Evolutionary conservation across 169 alveolate genomes (phyloP), one percentile per base, ranked within the genome.

Genomic region (Hepatocystis sp.): DNA sequence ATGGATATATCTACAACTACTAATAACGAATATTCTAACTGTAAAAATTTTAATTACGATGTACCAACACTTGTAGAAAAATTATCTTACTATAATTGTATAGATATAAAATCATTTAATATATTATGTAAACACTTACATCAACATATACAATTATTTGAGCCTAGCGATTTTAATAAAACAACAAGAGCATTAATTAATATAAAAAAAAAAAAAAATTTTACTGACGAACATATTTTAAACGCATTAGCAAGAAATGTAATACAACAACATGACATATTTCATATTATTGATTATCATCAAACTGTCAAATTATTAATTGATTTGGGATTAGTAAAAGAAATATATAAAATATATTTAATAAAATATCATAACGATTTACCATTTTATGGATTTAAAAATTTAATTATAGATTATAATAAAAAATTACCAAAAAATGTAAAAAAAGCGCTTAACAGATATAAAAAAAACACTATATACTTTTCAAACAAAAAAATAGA

Each of bases 91-190:
- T 90, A 92, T 17, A 42, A 40, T 32, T 23, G 58, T 2, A 39
- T 90, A 11, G 86, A 49, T 58, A 85, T 8, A n/a, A 67, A 58
- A n/a, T 32, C 88, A 23, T 94, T 92, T 78, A 55, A 85, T n/a
- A 66, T 84, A 17, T 66, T 94, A 19, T 88, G 93, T 67, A 85
- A 86, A 32, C 93, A 88, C 56, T 27, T 88, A 28, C 92, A 91
- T 61, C 40, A 91, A 2, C 85, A 91, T 68, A 51, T 94, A 27
- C 85, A 86, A 64, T 71, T 64, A 52, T 88, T 94, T 27, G 96
- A 93, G 84, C 97, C 97, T 1, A 84, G 76, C 34, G 97, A 94
- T 61, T 92, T 67, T 44, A 67, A 71, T 32, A 68, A 95, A 13
- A 66, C 85, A 10, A 68, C 95, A 2, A 67, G 97, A 21, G 91